A percentile compares a stretch with the other conserved stretches of the same genome.
phyloP scores from a whole-genome alignment of 2,329 filamentous ascomycete genomes.

The Endothia cerciana region DNA sequence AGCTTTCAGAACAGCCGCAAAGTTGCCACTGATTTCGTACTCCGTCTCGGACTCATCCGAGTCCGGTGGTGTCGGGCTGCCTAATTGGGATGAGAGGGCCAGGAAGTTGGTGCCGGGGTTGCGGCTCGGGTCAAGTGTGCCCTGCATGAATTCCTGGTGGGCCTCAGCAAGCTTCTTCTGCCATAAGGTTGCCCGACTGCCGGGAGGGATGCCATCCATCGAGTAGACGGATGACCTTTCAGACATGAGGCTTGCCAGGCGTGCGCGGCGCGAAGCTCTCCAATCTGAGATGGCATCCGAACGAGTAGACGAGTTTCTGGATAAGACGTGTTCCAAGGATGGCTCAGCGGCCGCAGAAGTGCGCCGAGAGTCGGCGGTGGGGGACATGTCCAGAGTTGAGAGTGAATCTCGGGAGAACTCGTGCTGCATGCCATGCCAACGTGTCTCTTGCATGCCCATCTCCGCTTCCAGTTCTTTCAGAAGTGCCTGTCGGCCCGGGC shows the following conservation, averaged over 20 bases:
- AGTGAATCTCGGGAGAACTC: slow-evolving; percentile 56
- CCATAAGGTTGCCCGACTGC: slow-evolving; percentile 44
- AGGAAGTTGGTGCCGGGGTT: slow-evolving; percentile 47
- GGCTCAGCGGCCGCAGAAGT: background rate
- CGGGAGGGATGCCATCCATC: slow-evolving; percentile 35
- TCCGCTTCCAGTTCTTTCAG: slow-evolving; percentile 65
- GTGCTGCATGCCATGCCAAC: slow-evolving; percentile 62
- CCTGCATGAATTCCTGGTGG: slow-evolving; percentile 49
- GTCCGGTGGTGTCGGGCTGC: slow-evolving; percentile 59
- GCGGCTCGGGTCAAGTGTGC: slow-evolving; percentile 43
- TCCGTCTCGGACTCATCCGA: slow-evolving; percentile 52
- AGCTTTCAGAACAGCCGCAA: slow-evolving; percentile 29
- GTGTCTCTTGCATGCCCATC: slow-evolving; percentile 62
- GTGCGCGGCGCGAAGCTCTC: slow-evolving; percentile 43
- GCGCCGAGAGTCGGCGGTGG: slow-evolving; percentile 40
- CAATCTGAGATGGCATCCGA: slow-evolving; percentile 38
- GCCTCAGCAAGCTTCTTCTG: slow-evolving; percentile 51
- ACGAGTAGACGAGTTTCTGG: slow-evolving; percentile 33
- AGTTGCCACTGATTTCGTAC: slow-evolving; percentile 32
- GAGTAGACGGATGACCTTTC: slow-evolving; percentile 14
- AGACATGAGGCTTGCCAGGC: slow-evolving; percentile 39
- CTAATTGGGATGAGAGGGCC: slow-evolving; percentile 45
- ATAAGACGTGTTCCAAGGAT: slow-evolving; percentile 19
- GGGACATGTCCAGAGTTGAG: slow-evolving; percentile 48
- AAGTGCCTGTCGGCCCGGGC: slow-evolving; percentile 49